Evolutionary conservation across 2,329 filamentous ascomycete genomes (phyloP), one percentile per base, ranked within the genome.

Genomic region (Meredithiella fracta): DNA sequence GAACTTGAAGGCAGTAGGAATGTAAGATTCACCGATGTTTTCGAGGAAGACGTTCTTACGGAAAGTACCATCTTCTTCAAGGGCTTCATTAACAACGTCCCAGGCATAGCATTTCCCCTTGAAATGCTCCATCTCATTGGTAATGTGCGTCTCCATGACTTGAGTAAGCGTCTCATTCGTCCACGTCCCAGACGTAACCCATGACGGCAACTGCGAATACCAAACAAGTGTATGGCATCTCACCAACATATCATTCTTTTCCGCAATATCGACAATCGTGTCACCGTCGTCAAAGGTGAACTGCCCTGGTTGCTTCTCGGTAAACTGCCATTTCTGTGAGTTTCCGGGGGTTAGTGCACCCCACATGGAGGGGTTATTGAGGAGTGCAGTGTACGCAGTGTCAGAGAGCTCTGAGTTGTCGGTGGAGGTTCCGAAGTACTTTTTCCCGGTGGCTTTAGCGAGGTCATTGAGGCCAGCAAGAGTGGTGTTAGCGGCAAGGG

Each of bases 11-110:
- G 79, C 76, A 44, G 79, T 69, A 9, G 73, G 68, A 56, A 83
- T 72, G 66, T 76, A 84, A 44, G 72, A 70, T 9, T 73, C 72
- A 22, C 78, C 78, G 17, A 83, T 72, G 31, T 72, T 72, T 29
- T 71, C 65, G 65, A 74, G 73, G 67, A 79, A 83, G 59, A 80
- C 71, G 56, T 66, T 70, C 57, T 69, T 62, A 56, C 78, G 70
- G 66, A 70, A 77, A 6, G 69, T 72, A 14, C 77, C 78, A 60
- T 76, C 73, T 20, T 82, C 79, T 57, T 75, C 72, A 42, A 80
- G 70, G 3, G 73, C 76, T 68, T 84, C 80, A 64, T 84, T 84
- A 23, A 82, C 73, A 0, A 84, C 80, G 56, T 84, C 80, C 79
- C 79, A 84, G 29, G 74, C 72, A 64, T 78, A 77, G 65, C 79